Conservation (phyloP, 306 rosid species). For the Luffa acutangula region DNA sequence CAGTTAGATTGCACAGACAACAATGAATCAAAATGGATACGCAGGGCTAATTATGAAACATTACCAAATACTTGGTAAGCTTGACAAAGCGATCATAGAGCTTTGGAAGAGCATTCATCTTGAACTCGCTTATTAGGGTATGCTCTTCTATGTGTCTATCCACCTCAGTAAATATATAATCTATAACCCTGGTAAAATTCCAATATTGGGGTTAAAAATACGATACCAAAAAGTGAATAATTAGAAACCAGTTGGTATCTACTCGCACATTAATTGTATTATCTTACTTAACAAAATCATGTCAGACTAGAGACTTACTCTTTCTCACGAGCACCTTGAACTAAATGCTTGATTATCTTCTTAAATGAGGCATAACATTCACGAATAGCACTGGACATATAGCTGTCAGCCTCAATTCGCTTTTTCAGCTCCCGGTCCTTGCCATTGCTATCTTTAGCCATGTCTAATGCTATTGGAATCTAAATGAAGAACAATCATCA, state of each 20-base stretch:
- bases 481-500: constrained; percentile 10
- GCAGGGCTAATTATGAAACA: not conserved
- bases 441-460: constrained; percentile 99
- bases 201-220: not conserved
- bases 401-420: constrained; percentile 55
- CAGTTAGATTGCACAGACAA: constrained; percentile 1
- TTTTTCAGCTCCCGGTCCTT: constrained; percentile 84
- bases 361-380: constrained; percentile 90
- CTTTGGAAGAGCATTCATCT: constrained; percentile 85
- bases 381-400: constrained; percentile 88
- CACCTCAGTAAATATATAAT: constrained; percentile 53
- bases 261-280: not conserved
- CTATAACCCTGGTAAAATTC: constrained; percentile 50
- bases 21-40: not conserved
- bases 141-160: constrained; percentile 36
- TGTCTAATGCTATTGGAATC: constrained; percentile 96
- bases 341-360: constrained; percentile 59
- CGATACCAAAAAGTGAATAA: not conserved
- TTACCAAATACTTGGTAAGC: constrained; percentile 67
- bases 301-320: constrained; percentile 30
- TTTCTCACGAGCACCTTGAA: constrained; percentile 69
- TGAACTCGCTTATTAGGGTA: constrained; percentile 38
- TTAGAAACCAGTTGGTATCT: not conserved
- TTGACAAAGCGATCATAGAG: constrained; percentile 62
- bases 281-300: not conserved